Percentiles rank a stretch among this genome's conserved stretches.
These are phyloP conservation scores for Calocera viscosa DNA, from an alignment of 768 basidiomycete genomes.

Conservation along the genomic window DNA sequence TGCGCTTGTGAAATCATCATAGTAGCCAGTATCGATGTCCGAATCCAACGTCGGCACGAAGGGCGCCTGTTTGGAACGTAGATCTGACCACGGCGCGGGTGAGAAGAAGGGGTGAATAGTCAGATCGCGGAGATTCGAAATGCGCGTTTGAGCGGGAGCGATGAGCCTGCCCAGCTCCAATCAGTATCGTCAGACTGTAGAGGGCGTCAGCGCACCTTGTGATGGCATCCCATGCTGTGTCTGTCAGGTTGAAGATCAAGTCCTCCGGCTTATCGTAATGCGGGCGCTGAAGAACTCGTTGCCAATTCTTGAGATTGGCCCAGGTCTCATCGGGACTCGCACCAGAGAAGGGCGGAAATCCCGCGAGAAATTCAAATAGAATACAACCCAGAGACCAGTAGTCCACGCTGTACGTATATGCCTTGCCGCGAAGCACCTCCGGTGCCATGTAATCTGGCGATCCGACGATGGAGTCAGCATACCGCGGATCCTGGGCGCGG, in stretches of 20 bases:
- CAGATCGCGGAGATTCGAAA: slow-evolving; percentile 59
- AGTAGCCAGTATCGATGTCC: slow-evolving; percentile 90
- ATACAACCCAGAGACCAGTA: slow-evolving; percentile 99
- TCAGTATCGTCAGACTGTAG: background rate
- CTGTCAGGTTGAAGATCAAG: slow-evolving; percentile 87
- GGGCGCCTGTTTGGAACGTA: slow-evolving; percentile 66
- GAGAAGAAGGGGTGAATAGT: slow-evolving; percentile 73
- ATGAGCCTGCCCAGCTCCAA: slow-evolving; percentile 48
- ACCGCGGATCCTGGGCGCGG: slow-evolving; percentile 77
- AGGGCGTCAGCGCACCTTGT: slow-evolving; percentile 43
- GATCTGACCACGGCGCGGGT: slow-evolving; percentile 58
- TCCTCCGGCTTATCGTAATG: slow-evolving; percentile 95
- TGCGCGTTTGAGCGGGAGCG: slow-evolving; percentile 70
- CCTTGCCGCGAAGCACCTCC: slow-evolving; percentile 84
- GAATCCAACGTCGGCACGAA: slow-evolving; percentile 91
- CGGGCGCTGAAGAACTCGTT: slow-evolving; percentile 77
- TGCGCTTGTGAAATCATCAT: slow-evolving; percentile 74
- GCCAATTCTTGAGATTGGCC: slow-evolving; percentile 98
- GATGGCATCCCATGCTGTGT: slow-evolving; percentile 88
- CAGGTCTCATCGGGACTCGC: slow-evolving; percentile 94
- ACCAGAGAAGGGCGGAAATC: slow-evolving; percentile 97
- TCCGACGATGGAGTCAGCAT: slow-evolving; percentile 94
- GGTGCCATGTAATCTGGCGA: slow-evolving; percentile 99
- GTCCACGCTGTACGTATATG: slow-evolving; percentile 92
- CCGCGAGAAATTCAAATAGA: slow-evolving; percentile 90